phyloP scores from a whole-genome alignment of 805 yeast genomes.

The Lachancea fermentati region DNA sequence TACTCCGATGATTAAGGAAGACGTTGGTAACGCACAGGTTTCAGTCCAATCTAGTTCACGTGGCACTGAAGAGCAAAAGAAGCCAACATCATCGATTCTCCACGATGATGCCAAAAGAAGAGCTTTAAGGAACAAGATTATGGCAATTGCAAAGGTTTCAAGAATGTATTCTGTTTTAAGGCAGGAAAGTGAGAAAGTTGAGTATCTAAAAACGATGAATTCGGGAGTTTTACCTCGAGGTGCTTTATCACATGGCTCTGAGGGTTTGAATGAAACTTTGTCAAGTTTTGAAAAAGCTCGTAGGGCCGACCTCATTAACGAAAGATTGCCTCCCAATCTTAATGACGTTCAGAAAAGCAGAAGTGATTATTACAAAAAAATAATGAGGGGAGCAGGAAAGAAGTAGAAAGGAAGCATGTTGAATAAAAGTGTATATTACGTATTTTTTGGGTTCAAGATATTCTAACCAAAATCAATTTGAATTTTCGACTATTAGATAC shows the following conservation, averaged over 20 bases:
- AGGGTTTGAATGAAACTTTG: conserved; percentile 67
- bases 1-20: conserved; percentile 44
- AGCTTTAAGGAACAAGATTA: conserved; percentile 75
- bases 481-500: too few species aligned
- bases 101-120: conserved; percentile 35
- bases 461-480: too few species aligned
- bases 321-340: conserved; percentile 77
- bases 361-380: conserved; percentile 40
- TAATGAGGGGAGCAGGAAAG: conserved; percentile 25
- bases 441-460: too few species aligned
- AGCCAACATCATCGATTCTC: conserved; percentile 13
- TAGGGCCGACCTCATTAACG: conserved; percentile 73
- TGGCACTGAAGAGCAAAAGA: conserved; percentile 3
- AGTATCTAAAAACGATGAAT: conserved; percentile 64
- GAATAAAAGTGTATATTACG: too few species aligned
- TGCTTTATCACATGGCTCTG: conserved; percentile 73
- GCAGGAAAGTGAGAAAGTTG: conserved; percentile 82
- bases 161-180: conserved; percentile 86
- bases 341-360: conserved; percentile 48
- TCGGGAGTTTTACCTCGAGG: conserved; percentile 86
- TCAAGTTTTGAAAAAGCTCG: conserved; percentile 78
- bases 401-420: too few species aligned
- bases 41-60: conserved; percentile 9
- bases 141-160: conserved; percentile 94
- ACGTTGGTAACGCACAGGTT: conserved; percentile 31